Evolutionary conservation across 805 yeast species (phyloP).

Genomic region (Saccharomyces eubayanus): DNA sequence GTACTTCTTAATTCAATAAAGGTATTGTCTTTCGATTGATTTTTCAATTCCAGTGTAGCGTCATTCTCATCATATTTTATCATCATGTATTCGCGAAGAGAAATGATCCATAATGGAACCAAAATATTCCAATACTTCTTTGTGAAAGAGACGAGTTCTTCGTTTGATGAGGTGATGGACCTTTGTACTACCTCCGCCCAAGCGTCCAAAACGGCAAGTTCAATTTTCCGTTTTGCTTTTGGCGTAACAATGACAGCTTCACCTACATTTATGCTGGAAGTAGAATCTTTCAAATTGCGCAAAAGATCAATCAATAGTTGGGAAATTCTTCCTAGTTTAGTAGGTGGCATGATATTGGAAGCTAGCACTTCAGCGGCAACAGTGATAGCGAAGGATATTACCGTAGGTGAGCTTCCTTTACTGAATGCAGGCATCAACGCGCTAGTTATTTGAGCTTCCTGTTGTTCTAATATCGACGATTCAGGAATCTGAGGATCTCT

Average conservation of each 20-base stretch:
- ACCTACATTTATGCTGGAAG: slow-evolving; percentile 41
- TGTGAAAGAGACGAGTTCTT: slow-evolving; percentile 42
- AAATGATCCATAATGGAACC: slow-evolving; percentile 71
- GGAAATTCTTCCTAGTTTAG: slow-evolving; percentile 47
- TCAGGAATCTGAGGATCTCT: slow-evolving; percentile 68
- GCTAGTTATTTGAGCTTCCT: slow-evolving; percentile 87
- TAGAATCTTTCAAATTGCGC: slow-evolving; percentile 39
- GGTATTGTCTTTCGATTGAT: slow-evolving; percentile 9
- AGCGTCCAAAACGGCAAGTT: slow-evolving; percentile 53
- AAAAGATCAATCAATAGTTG: slow-evolving; percentile 58
- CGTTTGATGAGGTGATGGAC: slow-evolving; percentile 19
- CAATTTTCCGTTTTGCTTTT: slow-evolving; percentile 44
- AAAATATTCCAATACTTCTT: slow-evolving; percentile 50
- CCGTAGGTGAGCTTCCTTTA: slow-evolving; percentile 58
- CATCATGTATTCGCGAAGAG: slow-evolving; percentile 66
- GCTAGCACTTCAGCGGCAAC: slow-evolving; percentile 71
- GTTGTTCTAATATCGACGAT: slow-evolving; percentile 72
- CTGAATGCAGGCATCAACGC: slow-evolving; percentile 84
- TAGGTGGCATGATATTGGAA: slow-evolving; percentile 45
- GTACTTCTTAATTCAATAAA: slow-evolving; percentile 10
- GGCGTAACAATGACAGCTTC: slow-evolving; percentile 42
- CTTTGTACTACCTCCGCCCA: slow-evolving; percentile 57
- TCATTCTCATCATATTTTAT: slow-evolving; percentile 44
- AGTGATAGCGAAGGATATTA: slow-evolving; percentile 69
- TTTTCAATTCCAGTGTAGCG: slow-evolving; percentile 25